Base-by-base conservation (phyloP, 257 asterid genomes). In the Salvia miltiorrhiza region DNA sequence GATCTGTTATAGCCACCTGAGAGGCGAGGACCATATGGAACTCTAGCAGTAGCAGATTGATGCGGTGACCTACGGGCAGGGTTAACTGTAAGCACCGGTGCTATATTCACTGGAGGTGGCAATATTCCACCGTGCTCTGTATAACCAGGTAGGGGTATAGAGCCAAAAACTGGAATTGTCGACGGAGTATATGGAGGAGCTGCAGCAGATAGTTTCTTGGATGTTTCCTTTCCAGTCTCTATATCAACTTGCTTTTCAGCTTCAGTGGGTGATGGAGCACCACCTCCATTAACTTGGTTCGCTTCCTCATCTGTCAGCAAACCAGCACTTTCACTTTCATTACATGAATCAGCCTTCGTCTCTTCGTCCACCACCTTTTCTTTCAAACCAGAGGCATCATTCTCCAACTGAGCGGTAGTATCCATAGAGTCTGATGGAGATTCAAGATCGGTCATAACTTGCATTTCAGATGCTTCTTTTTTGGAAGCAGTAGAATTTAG, bases 131-230 rank as follows among this genome's bases (percentile, higher is more conserved):
- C 94, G 23, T 79, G 88, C 79, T 88, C 94, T 10, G 80, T 83
- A 60, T 80, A 80, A 24, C 74, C 87, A 30, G 88, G 79, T 57
- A 80, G 62, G n/a, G 87, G 83, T 49, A 84, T 80, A 21, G 95
- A 57, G 50, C 87, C 88, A 69, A 82, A 86, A 52, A 84, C 83
- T 39, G 88, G 92, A 57, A 79, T 35, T 47, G 70, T 73, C 7
- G 93, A 78, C 12, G 96, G 96, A 72, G 76, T 90, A 79, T 79
- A 90, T 17, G 96, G 96, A 60, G 95, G 91, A 24, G 96, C 96
- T 48, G 96, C 86, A 30, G 96, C 95, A 14, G 95, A 87, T 54
- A 90, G 85, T 81, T 90, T 90, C 77, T 84, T 89, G 74, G 81
- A 73, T 21, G 85, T 71, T 64, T 86, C 92, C 80, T 84, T 87